Conservation (phyloP, 176 grass and related monocot genomes). For the Aegilops sharonensis region DNA sequence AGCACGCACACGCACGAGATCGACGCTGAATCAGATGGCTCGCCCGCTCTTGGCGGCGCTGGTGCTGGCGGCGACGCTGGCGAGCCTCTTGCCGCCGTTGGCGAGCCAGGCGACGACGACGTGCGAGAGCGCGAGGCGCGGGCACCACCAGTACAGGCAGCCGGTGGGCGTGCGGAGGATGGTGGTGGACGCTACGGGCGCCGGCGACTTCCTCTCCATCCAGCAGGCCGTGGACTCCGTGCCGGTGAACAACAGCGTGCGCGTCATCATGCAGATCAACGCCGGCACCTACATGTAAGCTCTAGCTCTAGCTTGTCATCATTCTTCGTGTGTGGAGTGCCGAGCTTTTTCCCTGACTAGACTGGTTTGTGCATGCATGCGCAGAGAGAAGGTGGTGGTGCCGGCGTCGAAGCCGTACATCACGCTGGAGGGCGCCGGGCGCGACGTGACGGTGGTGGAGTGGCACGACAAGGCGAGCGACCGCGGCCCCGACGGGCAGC, state of each 20-base stretch:
- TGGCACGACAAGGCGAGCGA: slow-evolving; percentile 95
- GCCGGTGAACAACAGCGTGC: slow-evolving; percentile 70
- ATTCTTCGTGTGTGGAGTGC: not conserved
- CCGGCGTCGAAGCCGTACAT: slow-evolving; percentile 87
- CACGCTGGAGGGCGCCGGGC: slow-evolving; percentile 77
- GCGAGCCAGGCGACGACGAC: slow-evolving; percentile 13
- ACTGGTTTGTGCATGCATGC: not conserved
- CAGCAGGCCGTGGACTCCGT: slow-evolving; percentile 85
- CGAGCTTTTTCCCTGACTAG: not conserved
- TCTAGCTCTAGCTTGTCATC: not conserved
- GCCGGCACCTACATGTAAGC: slow-evolving; percentile 76
- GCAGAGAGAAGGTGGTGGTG: slow-evolving; percentile 91
- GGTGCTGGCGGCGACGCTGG: not conserved
- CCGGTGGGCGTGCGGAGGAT: slow-evolving; percentile 57
- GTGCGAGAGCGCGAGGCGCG: slow-evolving; percentile 18
- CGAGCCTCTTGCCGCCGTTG: slow-evolving; percentile 27
- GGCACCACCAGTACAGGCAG: slow-evolving; percentile 43
- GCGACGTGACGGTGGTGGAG: slow-evolving; percentile 76
- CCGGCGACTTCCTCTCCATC: slow-evolving; percentile 80
- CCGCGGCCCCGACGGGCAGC: slow-evolving; percentile 77
- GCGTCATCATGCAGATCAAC: slow-evolving; percentile 75
- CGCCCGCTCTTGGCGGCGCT: not conserved
- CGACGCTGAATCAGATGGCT: slow-evolving; percentile 12
- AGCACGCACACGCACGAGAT: not conserved
- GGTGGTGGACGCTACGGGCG: slow-evolving; percentile 76